phyloP scores from a whole-genome alignment of 2,329 filamentous ascomycete genomes.

The Peltaster fructicola region DNA sequence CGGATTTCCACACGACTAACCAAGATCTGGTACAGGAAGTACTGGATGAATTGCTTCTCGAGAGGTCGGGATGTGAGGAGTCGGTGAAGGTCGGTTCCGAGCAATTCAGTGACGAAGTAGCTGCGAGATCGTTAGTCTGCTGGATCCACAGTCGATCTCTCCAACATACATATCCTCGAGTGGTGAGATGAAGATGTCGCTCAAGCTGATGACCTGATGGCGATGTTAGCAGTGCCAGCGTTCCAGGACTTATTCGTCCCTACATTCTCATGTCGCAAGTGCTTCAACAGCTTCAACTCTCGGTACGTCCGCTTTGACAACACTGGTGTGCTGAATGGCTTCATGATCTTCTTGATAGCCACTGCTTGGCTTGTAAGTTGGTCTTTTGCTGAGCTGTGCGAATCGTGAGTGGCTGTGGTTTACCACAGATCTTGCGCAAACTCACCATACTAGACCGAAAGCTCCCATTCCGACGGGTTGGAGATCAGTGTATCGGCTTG shows the following conservation, averaged over 20 bases:
- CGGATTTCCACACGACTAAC: constrained; percentile 34
- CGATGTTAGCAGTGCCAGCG: too few relatives aligned
- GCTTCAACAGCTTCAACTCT: constrained; percentile 93
- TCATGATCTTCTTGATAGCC: constrained; percentile 99
- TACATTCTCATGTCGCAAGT: constrained; percentile 92
- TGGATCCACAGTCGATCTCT: too few relatives aligned
- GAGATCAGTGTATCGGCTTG: constrained; percentile 88
- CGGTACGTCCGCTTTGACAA: constrained; percentile 94
- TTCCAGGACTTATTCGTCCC: constrained; percentile 1
- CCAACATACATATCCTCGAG: constrained; percentile 79
- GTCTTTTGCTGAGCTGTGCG: constrained; percentile 74
- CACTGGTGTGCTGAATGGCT: constrained; percentile 98
- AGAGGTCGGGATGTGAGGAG: constrained; percentile 87
- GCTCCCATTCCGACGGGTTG: constrained; percentile 98
- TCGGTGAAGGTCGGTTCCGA: constrained; percentile 90
- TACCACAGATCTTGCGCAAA: constrained; percentile 2
- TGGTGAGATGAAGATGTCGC: constrained; percentile 98
- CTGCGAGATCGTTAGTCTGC: constrained; percentile 38
- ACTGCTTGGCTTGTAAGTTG: constrained; percentile 95
- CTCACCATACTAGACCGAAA: constrained; percentile 88
- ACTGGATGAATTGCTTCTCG: constrained; percentile 99
- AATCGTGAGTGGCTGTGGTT: not conserved
- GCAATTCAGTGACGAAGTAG: constrained; percentile 94
- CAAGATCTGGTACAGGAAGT: constrained; percentile 98
- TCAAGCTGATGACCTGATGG: constrained; percentile 76